phyloP scores from a whole-genome alignment of 352 stramenopile genomes.

The Globisporangium spiculum region DNA sequence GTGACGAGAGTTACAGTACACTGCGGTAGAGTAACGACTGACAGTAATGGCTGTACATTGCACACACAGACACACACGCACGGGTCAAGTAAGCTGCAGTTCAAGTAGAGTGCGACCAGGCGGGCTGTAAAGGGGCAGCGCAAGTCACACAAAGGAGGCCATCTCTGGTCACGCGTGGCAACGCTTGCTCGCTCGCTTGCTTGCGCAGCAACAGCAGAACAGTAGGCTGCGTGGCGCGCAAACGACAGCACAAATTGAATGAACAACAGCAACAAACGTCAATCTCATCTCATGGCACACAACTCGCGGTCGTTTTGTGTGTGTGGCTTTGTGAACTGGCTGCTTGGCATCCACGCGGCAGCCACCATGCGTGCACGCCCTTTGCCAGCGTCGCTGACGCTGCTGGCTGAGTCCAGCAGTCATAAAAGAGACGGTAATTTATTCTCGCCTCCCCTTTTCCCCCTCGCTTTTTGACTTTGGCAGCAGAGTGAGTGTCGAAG shows the following conservation, averaged over 20 bases:
- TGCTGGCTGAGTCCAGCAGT: not conserved
- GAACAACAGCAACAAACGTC: not conserved
- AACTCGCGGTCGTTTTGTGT: not conserved
- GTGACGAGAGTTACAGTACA: not conserved
- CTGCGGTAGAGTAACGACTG: not conserved
- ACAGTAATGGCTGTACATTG: not conserved
- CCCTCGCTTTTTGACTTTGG: not conserved
- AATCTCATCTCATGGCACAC: not conserved
- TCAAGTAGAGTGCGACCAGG: conserved; percentile 1
- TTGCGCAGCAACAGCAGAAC: not conserved
- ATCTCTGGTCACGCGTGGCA: conserved; percentile 3
- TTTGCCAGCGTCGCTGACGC: not conserved
- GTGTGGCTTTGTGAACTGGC: conserved; percentile 6
- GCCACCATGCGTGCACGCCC: not conserved
- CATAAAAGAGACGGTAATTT: not conserved
- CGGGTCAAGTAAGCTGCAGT: not conserved
- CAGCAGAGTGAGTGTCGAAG: not conserved
- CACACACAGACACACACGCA: not conserved
- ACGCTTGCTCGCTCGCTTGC: not conserved
- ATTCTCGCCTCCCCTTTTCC: not conserved
- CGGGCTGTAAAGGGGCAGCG: conserved; percentile 8
- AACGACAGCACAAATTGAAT: conserved; percentile 6
- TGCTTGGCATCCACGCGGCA: conserved; percentile 1
- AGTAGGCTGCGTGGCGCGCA: not conserved
- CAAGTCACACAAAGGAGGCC: not conserved